Base-by-base conservation (phyloP, 2,329 filamentous ascomycete species). In the Calonectria ilicicola region DNA sequence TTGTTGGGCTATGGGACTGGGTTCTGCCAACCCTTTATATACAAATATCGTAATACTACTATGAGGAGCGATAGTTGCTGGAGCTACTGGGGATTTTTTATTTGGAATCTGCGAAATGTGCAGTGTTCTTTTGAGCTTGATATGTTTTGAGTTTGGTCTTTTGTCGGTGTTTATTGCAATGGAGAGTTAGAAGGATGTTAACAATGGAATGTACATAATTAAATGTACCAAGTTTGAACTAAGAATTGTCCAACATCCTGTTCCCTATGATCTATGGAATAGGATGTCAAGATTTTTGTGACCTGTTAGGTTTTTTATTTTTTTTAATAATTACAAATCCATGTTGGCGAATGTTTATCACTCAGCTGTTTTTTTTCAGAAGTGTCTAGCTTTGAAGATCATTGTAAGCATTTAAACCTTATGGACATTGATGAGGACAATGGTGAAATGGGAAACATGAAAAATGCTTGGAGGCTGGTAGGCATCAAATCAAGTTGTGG, bases 191-290 rank as follows among this genome's bases (percentile, higher is more conserved):
- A 72, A 64, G 58, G 58, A 62, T 53, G 65, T 32, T 19, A 29
- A 38, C 23, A 42, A 49, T n/a, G 51, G 53, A 64, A 32, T 77
- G 72, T 78, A 79, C 73, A 78, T 79, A 75, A 68, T 44, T 75
- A 75, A 78, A 78, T 75, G 74, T 75, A 72, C 53, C 70, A 77
- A 79, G 72, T 77, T 79, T 77, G 72, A 78, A 73, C 29, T 35
- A 8, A 65, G 2, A 44, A 67, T 49, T 60, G 35, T 46, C 21
- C 17, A 44, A 35, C n/a, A 47, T 8, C 2, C n/a, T 15, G 7
- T 1, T 15, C 38, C 8, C 19, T 3, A 5, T 32, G 17, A 47
- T 29, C 6, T 6, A 14, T 14, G 9, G 19, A 44, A 21, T 6
- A n/a, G 32, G 7, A 3, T 35, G 32, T 3, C 32, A 35, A 35